phyloP scores from a whole-genome alignment of 2,329 filamentous ascomycete species.

The Juglanconis juglandina region DNA sequence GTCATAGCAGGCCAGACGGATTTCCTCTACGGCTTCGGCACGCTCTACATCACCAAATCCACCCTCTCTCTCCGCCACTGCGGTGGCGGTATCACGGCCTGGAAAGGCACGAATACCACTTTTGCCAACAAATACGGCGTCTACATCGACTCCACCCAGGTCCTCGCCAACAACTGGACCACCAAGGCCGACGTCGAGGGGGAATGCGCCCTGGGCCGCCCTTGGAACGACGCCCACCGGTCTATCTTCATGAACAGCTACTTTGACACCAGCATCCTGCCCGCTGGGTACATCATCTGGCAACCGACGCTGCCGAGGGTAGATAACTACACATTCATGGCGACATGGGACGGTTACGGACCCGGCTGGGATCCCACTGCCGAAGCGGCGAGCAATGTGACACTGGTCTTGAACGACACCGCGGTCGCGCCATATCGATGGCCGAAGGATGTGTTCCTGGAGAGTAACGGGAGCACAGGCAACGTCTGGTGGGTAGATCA shows the following conservation, averaged over 20 bases:
- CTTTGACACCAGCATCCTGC: slow-evolving; percentile 48
- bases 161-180: slow-evolving; percentile 52
- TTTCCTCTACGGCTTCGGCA: slow-evolving; percentile 67
- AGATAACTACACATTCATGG: slow-evolving; percentile 51
- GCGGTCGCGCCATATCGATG: slow-evolving; percentile 27
- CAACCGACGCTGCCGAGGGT: slow-evolving; percentile 33
- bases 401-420: slow-evolving; percentile 41
- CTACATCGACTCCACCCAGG: slow-evolving; percentile 55
- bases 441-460: slow-evolving; percentile 23
- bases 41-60: slow-evolving; percentile 56
- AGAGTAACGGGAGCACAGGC: slow-evolving; percentile 14
- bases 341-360: slow-evolving; percentile 50
- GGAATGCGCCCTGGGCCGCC: slow-evolving; percentile 57
- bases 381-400: slow-evolving; percentile 36
- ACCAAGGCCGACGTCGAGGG: slow-evolving; percentile 35
- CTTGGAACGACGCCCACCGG: slow-evolving; percentile 58
- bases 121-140: slow-evolving; percentile 65
- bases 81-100: slow-evolving; percentile 65
- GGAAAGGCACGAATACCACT: slow-evolving; percentile 65
- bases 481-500: slow-evolving; percentile 22
- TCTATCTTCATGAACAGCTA: slow-evolving; percentile 55
- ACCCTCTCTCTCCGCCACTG: slow-evolving; percentile 55
- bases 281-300: slow-evolving; percentile 56
- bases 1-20: slow-evolving; percentile 64
- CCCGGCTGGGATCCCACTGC: slow-evolving; percentile 52